phyloP scores from a whole-genome alignment of 441 rosid genomes.

The Pelargonium myrrhifolium region DNA sequence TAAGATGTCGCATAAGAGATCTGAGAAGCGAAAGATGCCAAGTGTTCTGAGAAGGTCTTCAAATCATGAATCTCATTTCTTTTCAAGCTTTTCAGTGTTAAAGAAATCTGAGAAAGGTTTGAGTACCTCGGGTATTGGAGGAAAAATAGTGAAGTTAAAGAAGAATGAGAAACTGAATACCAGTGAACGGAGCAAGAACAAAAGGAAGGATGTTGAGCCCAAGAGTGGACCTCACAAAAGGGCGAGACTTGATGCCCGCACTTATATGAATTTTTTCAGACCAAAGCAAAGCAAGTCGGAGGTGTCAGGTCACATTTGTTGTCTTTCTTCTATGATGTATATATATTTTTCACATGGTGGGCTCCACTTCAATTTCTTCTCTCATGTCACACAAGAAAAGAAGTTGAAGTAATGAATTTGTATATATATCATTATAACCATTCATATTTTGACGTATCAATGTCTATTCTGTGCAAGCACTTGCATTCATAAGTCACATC shows the following conservation, averaged over 20 bases:
- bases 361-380: no score
- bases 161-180: neutral
- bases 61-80: neutral
- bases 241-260: conserved; percentile 10
- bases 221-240: neutral
- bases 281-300: neutral
- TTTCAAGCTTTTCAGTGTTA: neutral
- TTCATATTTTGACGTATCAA: neutral
- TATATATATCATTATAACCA: neutral
- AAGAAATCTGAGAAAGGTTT: neutral
- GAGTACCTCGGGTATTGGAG: neutral
- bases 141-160: neutral
- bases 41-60: neutral
- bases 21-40: neutral
- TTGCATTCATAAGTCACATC: neutral
- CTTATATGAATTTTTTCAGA: conserved; percentile 6
- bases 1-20: neutral
- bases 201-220: neutral
- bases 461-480: conserved; percentile 7
- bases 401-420: neutral
- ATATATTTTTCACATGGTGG: neutral
- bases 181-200: neutral
- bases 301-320: conserved; percentile 11
- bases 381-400: neutral
- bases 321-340: neutral